Evolutionary conservation across 1,284 basidiomycete genomes (phyloP), one percentile per base, ranked within the genome.

Genomic region (Rhodofomes roseus): DNA sequence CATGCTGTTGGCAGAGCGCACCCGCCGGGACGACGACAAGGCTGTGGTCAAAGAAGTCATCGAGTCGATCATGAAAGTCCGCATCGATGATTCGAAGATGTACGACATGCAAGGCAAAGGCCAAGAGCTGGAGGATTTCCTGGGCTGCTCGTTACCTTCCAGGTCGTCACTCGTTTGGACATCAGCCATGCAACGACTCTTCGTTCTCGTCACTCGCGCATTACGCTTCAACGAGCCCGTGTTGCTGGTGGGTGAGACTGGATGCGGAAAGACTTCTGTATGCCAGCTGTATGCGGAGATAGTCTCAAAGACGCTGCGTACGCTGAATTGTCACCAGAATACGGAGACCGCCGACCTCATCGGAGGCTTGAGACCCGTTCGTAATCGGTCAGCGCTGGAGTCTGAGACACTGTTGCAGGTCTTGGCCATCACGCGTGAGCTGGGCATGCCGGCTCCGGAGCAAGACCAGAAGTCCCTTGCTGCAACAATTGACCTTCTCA

Each of bases 281-380:
- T 98, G 96, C 69, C 95, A 99, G 71, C 78, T 96, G 7, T 90
- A 93, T 61, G 92, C 96, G 0, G 80, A 86, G 52, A 86, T 87
- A 3, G 78, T 86, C 27, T 76, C 76, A 34, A 86, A 86, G 65
- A 76, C 75, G 41, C 79, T 99, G 18, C 80, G 90, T 65, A 82
- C 86, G 7, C 85, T 99, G 67, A 98, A 94, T 70, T 99, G 96
- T 70, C 97, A 99, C 73, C 96, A 98, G 73, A 99, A 98, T 71
- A 99, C 96, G n/a, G 97, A 99, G 76, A 97, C 96, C 0, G 94
- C 96, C 8, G 97, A 99, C 74, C 79, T 99, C 41, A 92, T 99
- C 54, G 97, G 97, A 40, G 93, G 95, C 36, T 85, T 98, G 68
- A 85, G 97, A 39, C 97, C 97, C 2, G 78, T 96, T n/a, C 87